Conservation (phyloP, 2,329 filamentous ascomycete genomes). For the Sphaerulina populicola region DNA sequence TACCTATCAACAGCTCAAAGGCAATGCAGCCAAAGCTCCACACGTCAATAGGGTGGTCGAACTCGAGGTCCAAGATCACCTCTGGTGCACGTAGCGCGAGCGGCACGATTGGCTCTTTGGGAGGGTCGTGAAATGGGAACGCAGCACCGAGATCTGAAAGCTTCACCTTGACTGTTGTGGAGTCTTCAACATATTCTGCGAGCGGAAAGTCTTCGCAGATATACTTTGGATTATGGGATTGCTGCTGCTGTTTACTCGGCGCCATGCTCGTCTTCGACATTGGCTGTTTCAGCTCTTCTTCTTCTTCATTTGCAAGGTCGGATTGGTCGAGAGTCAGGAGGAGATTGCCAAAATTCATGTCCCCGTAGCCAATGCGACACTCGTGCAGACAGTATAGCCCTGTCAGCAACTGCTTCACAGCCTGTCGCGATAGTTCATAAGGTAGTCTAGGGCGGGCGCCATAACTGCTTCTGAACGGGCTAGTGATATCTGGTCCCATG, state of each 20-base stretch:
- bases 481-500: not conserved
- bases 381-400: slow-evolving; percentile 2
- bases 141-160: slow-evolving; percentile 7
- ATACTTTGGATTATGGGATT: not conserved
- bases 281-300: not conserved
- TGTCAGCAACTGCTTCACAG: slow-evolving; percentile 4
- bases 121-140: slow-evolving; percentile 4
- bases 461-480: not conserved
- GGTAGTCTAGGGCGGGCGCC: not conserved
- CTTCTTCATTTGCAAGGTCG: not conserved
- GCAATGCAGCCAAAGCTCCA: slow-evolving; percentile 9
- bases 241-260: not conserved
- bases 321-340: not conserved
- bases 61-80: not conserved
- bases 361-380: slow-evolving; percentile 1
- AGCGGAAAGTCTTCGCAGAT: slow-evolving; percentile 3
- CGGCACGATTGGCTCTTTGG: not conserved
- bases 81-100: slow-evolving; percentile 9
- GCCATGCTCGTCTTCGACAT: not conserved
- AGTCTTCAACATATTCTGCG: not conserved
- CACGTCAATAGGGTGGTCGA: slow-evolving; percentile 5
- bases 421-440: not conserved
- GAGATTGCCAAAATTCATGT: slow-evolving; percentile 2
- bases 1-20: not conserved
- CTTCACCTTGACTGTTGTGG: not conserved